Evolutionary conservation across 371 early-diverging fungal genomes (phyloP).

Genomic region (Syncephalis fuscata): DNA sequence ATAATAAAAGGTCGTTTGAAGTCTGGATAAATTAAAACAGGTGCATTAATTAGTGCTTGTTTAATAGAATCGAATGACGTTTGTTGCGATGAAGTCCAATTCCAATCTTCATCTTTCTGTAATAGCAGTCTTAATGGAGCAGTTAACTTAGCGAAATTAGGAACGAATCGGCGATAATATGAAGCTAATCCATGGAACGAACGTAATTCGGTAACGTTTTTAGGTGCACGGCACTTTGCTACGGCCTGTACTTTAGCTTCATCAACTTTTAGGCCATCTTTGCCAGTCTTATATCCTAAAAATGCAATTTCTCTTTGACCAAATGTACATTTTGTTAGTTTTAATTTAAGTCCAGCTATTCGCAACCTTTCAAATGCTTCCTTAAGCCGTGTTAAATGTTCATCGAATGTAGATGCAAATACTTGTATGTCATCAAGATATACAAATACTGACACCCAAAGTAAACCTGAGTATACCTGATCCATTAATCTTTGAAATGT

Average conservation of each 20-base stretch:
- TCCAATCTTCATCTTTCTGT: conserved; percentile 7
- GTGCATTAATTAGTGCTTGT: conserved; percentile 2
- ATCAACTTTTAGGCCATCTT: conserved; percentile 3
- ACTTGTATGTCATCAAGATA: conserved; percentile 19
- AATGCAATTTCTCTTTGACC: neutral
- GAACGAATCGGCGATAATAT: conserved; percentile 17
- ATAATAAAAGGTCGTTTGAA: conserved; percentile 8
- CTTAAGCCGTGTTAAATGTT: conserved; percentile 2
- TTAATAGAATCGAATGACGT: conserved; percentile 11
- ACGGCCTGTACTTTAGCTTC: conserved; percentile 7
- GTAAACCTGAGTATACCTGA: conserved; percentile 8
- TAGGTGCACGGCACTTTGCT: conserved; percentile 3
- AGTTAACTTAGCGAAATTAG: conserved; percentile 14
- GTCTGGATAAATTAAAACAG: conserved; percentile 13
- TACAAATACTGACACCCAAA: conserved; percentile 8
- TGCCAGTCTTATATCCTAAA: neutral
- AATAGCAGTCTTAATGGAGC: conserved; percentile 20
- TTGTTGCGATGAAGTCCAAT: conserved; percentile 10
- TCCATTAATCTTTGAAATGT: conserved; percentile 18
- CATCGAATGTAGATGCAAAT: neutral
- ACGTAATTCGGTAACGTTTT: conserved; percentile 16
- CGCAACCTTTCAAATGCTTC: neutral
- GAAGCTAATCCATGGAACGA: conserved; percentile 15
- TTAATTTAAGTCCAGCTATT: neutral
- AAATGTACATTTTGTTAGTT: neutral